phyloP scores from a whole-genome alignment of 1,284 basidiomycete species.

The Cryptococcus hybrid region DNA sequence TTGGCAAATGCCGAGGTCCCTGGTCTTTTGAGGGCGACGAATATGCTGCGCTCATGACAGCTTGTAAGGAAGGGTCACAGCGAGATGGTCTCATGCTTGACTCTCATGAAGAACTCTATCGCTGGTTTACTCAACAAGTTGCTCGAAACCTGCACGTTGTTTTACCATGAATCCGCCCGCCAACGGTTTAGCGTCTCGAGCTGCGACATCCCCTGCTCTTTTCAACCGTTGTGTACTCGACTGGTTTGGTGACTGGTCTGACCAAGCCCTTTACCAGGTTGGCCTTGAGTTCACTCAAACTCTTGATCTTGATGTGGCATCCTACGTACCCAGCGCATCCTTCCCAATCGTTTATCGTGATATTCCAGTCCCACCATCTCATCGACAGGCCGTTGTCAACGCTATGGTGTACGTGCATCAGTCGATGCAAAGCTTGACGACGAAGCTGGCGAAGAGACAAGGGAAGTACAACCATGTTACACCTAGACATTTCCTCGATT shows the following conservation, averaged over 20 bases:
- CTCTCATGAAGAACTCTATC: conserved; percentile 93
- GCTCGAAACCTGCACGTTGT: conserved; percentile 96
- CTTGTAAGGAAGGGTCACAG: conserved; percentile 98
- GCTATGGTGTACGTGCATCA: conserved; percentile 91
- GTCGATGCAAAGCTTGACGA: conserved; percentile 85
- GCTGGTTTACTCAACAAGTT: conserved; percentile 96
- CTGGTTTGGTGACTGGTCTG: conserved; percentile 99
- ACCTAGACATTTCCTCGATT: conserved; percentile 96
- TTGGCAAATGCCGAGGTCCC: conserved; percentile 99
- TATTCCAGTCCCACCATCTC: conserved; percentile 67
- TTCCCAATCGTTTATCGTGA: conserved; percentile 89
- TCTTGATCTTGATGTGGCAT: conserved; percentile 80
- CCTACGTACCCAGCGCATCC: conserved; percentile 69
- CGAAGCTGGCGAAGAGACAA: conserved; percentile 82
- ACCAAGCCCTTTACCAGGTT: conserved; percentile 95
- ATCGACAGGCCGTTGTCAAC: conserved; percentile 83
- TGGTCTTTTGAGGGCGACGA: conserved; percentile 97
- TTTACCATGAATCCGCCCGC: conserved; percentile 99
- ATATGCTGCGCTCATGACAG: conserved; percentile 93
- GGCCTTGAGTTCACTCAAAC: conserved; percentile 91
- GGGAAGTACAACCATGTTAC: conserved; percentile 97
- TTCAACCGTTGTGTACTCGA: conserved; percentile 98
- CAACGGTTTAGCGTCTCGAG: conserved; percentile 89
- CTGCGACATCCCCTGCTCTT: conserved; percentile 93
- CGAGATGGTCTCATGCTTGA: conserved; percentile 97